Base-by-base conservation (phyloP, 306 rosid genomes). In the Boehmeria nivea region DNA sequence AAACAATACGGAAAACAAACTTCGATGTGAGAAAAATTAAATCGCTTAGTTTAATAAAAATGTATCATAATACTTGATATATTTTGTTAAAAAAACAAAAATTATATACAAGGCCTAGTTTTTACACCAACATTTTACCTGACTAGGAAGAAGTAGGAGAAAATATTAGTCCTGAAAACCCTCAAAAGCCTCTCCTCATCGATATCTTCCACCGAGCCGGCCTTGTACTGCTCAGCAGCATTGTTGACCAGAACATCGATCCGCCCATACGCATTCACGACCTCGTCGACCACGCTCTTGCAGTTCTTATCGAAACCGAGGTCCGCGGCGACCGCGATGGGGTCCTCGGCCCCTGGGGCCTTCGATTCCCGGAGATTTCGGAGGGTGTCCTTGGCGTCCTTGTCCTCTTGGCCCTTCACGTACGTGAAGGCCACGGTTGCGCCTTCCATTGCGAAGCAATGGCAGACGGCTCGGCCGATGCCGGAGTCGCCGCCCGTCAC, bases 401-500 rank as follows among this genome's bases (percentile, higher is more conserved):
- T 83, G 51, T 86, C 94, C 59, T 89, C 97, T 0, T 69, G 75
- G 1, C 47, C 75, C 73, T 86, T 86, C 59, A 89, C 94, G 45
- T 64, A 86, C 0, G 94, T 83, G 81, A 89, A 83, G 15, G 76
- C 79, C 63, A 89, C 86, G 2, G 86, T 83, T 0, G 95, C 97
- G 36, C 95, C 97, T 46, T 86, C 95, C 10, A 71, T 54, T 10
- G 94, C 78, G 54, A 83, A 86, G 59, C 66, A 70, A 57, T 83
- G 75, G 64, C 88, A 79, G 15, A 89, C 88, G 0, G 95, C 76
- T 21, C 94, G 57, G 1, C 97, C 95, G 5, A 89, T 86, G 52
- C 97, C 88, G 0, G 95, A 86, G 75, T 89, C 94, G 1, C 94
- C 97, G 0, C 95, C 95, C 0, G 89, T 81, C 48, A 89, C 78